These are phyloP conservation scores for Vicia villosa DNA, from an alignment of 306 rosid species.

Conservation along the genomic window DNA sequence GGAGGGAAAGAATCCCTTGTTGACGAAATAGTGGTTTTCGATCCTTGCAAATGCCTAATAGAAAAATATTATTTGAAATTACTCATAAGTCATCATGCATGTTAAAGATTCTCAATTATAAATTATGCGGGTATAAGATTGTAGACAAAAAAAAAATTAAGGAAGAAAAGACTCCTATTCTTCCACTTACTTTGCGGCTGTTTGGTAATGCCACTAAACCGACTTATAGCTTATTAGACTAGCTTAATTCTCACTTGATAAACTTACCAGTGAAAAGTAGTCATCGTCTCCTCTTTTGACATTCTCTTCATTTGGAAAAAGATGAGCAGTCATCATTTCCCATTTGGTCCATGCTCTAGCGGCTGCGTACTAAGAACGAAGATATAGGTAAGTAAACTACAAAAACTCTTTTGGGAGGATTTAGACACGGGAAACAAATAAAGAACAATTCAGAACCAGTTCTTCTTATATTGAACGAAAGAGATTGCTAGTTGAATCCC, in stretches of 20 bases:
- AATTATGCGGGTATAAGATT: not conserved
- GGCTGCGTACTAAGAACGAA: slow-evolving; percentile 74
- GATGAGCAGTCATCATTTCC: slow-evolving; percentile 99
- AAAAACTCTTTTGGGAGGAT: slow-evolving; percentile 14
- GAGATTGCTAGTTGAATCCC: not conserved
- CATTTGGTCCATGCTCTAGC: slow-evolving; percentile 99
- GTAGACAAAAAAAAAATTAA: not conserved
- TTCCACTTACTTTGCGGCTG: not conserved
- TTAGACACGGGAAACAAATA: slow-evolving; percentile 1
- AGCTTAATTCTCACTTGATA: slow-evolving; percentile 6
- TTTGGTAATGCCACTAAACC: not conserved
- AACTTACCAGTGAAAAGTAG: slow-evolving; percentile 73
- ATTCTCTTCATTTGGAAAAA: slow-evolving; percentile 77
- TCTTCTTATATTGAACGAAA: slow-evolving; percentile 19
- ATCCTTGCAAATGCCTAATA: slow-evolving; percentile 95
- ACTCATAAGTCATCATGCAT: slow-evolving; percentile 9
- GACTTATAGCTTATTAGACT: not conserved
- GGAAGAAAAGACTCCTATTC: not conserved
- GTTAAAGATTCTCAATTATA: slow-evolving; percentile 27
- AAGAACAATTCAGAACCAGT: not conserved
- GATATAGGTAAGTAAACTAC: slow-evolving; percentile 34
- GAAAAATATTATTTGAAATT: slow-evolving; percentile 22
- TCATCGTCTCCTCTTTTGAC: slow-evolving; percentile 84
- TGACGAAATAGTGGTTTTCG: slow-evolving; percentile 88
- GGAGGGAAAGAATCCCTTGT: slow-evolving; percentile 82